Evolutionary conservation across 2,329 filamentous ascomycete genomes (phyloP).

Genomic region (Herpotrichia juniperi): DNA sequence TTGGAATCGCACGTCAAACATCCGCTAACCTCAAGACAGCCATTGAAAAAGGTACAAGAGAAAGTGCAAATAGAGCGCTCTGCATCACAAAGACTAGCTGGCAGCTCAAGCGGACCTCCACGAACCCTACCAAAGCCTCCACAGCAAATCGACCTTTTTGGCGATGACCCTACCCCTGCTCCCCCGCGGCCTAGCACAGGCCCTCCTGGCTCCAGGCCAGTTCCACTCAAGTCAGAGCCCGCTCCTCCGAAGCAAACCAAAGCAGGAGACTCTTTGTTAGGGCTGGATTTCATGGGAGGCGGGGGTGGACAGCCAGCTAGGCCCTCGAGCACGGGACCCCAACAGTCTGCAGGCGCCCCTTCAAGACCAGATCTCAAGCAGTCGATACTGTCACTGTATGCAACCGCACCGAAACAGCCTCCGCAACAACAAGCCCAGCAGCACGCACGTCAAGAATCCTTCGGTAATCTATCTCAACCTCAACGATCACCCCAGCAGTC

Average conservation of each 20-base stretch:
- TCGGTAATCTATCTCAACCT: constrained; percentile 52
- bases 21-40: constrained; percentile 49
- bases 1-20: neutral
- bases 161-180: constrained; percentile 70
- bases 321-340: constrained; percentile 79
- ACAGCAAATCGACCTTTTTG: constrained; percentile 75
- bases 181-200: constrained; percentile 75
- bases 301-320: constrained; percentile 70
- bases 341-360: constrained; percentile 64
- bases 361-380: constrained; percentile 95
- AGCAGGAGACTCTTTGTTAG: constrained; percentile 82
- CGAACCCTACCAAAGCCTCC: constrained; percentile 54
- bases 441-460: constrained; percentile 60
- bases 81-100: constrained; percentile 57
- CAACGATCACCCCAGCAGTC: constrained; percentile 47
- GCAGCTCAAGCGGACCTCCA: constrained; percentile 34
- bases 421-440: constrained; percentile 57
- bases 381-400: constrained; percentile 94
- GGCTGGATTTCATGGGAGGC: constrained; percentile 88
- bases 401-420: constrained; percentile 80
- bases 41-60: constrained; percentile 70
- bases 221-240: constrained; percentile 70
- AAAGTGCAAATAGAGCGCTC: constrained; percentile 71
- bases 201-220: constrained; percentile 62
- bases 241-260: constrained; percentile 67